Conservation (phyloP, 306 rosid genomes). For the Ziziphus jujuba region DNA sequence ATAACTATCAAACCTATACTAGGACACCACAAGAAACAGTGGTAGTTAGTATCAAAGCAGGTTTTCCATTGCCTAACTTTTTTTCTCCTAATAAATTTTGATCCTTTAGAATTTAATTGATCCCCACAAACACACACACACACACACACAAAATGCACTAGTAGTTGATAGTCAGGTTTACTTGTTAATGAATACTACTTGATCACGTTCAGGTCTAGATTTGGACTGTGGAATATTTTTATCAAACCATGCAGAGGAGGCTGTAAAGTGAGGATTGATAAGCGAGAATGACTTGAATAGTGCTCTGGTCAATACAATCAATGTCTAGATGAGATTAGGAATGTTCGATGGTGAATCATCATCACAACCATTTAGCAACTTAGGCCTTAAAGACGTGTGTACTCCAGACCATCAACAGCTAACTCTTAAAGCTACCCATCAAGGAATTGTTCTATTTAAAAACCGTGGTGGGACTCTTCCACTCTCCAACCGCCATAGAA, state of each 20-base stretch:
- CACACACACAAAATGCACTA: no score
- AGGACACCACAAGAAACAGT: constrained; percentile 68
- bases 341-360: constrained; percentile 72
- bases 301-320: constrained; percentile 53
- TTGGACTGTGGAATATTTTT: constrained; percentile 77
- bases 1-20: constrained; percentile 63
- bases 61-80: background rate
- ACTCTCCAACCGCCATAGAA: constrained; percentile 34
- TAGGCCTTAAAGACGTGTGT: constrained; percentile 63
- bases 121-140: no score
- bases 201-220: constrained; percentile 48
- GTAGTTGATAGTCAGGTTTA: no score
- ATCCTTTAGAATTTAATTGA: no score
- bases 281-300: constrained; percentile 41
- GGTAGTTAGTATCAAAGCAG: constrained; percentile 54
- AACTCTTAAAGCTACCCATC: constrained; percentile 74
- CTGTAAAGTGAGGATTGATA: constrained; percentile 46
- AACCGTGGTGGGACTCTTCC: constrained; percentile 50
- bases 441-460: constrained; percentile 60
- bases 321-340: constrained; percentile 78
- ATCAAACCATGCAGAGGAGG: constrained; percentile 51
- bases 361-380: constrained; percentile 45
- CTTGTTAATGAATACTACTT: no score
- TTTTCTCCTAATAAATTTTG: no score
- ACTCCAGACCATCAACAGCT: constrained; percentile 47